These are phyloP conservation scores for Microascus cirrosus DNA, from an alignment of 2,329 filamentous ascomycete genomes.

Conservation along the genomic window DNA sequence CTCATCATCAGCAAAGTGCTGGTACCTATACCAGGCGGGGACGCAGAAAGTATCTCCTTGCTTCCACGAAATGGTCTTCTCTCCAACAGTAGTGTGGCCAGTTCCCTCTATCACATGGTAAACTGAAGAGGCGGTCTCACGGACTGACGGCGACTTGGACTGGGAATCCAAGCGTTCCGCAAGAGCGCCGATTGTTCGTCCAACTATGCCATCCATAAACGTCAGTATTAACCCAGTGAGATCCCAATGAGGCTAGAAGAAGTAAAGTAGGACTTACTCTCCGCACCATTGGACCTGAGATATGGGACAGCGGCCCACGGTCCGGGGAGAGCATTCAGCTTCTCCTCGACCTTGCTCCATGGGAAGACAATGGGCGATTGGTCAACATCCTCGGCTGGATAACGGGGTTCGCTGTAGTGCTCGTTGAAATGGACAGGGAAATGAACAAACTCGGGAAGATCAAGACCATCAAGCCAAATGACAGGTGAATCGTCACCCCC, in stretches of 20 bases:
- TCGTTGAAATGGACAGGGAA: conserved; percentile 43
- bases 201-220: conserved; percentile 23
- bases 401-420: conserved; percentile 31
- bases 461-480: conserved; percentile 47
- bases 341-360: conserved; percentile 31
- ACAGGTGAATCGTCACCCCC: conserved; percentile 36
- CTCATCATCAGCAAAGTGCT: conserved; percentile 26
- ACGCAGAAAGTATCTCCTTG: conserved; percentile 43
- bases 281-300: conserved; percentile 16
- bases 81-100: conserved; percentile 27
- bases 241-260: not conserved
- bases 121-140: conserved; percentile 39
- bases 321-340: conserved; percentile 21
- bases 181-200: conserved; percentile 31
- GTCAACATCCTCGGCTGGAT: conserved; percentile 32
- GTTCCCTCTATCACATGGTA: conserved; percentile 39
- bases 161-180: conserved; percentile 31
- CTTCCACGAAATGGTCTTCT: conserved; percentile 27
- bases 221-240: not conserved
- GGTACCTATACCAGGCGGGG: conserved; percentile 37
- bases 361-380: conserved; percentile 34
- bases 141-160: conserved; percentile 20
- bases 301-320: conserved; percentile 19
- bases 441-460: conserved; percentile 26
- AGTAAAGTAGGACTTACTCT: conserved; percentile 16